Conservation (phyloP, 768 basidiomycete species). For the Dictyophora rubrovolvata region DNA sequence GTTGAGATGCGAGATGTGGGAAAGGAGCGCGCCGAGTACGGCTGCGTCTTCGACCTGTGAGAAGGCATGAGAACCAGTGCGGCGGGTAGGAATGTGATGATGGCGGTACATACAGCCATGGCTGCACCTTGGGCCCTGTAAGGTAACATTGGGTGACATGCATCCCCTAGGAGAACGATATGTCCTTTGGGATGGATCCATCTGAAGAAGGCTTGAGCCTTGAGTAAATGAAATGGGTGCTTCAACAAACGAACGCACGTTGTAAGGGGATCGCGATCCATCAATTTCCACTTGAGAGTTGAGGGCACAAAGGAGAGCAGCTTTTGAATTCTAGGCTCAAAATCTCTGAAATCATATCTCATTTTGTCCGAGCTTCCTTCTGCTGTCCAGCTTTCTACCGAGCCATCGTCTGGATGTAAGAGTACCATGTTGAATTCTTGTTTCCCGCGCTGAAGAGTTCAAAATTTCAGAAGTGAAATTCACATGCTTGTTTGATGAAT, state of each 20-base stretch:
- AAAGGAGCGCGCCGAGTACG: slow-evolving; percentile 40
- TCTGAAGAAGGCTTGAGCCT: neutral
- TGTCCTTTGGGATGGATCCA: slow-evolving; percentile 39
- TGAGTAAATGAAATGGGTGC: neutral
- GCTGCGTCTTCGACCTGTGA: slow-evolving; percentile 33
- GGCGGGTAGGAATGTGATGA: no score
- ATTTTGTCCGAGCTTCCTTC: slow-evolving; percentile 36
- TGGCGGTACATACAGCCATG: slow-evolving; percentile 22
- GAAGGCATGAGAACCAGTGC: neutral
- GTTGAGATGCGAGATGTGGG: slow-evolving; percentile 28
- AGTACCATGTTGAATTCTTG: slow-evolving; percentile 26
- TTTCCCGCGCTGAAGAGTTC: slow-evolving; percentile 14
- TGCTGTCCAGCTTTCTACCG: slow-evolving; percentile 36
- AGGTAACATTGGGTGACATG: slow-evolving; percentile 50
- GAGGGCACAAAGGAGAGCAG: slow-evolving; percentile 31
- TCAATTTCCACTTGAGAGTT: slow-evolving; percentile 37
- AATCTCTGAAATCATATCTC: slow-evolving; percentile 34
- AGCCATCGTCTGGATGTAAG: slow-evolving; percentile 29
- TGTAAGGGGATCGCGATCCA: slow-evolving; percentile 37
- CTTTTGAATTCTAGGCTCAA: slow-evolving; percentile 28
- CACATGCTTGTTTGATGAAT: neutral
- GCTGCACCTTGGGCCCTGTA: slow-evolving; percentile 47
- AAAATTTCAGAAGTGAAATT: no score
- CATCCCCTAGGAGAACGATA: slow-evolving; percentile 41
- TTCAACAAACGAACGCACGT: slow-evolving; percentile 12